These are phyloP conservation scores for Mortierella sp. DNA, from an alignment of 371 early-diverging fungal genomes.

Conservation along the genomic window DNA sequence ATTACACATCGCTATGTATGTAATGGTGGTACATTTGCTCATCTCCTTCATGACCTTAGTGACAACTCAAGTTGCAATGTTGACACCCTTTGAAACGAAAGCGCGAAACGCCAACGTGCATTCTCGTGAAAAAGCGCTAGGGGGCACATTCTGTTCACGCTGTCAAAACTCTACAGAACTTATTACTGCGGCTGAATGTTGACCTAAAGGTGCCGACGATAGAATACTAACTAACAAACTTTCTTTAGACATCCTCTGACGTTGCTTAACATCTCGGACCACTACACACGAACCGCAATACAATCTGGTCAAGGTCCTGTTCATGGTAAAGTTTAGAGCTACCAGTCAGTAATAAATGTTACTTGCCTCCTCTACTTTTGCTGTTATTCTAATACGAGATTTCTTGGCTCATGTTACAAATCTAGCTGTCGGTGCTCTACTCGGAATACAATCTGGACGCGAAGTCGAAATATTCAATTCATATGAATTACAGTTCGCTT, in stretches of 20 bases:
- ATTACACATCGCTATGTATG: slow-evolving; percentile 57
- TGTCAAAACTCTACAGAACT: too few relatives aligned
- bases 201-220: not conserved
- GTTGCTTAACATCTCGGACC: slow-evolving; percentile 89
- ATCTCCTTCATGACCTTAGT: not conserved
- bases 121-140: too few relatives aligned
- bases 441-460: slow-evolving; percentile 88
- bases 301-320: slow-evolving; percentile 63
- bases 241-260: slow-evolving; percentile 84
- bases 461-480: slow-evolving; percentile 88
- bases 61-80: not conserved
- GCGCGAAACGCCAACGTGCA: not conserved
- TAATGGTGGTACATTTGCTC: not conserved
- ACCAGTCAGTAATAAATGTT: not conserved
- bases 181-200: too few relatives aligned
- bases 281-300: slow-evolving; percentile 79
- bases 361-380: slow-evolving; percentile 1
- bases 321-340: slow-evolving; percentile 59
- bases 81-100: not conserved
- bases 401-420: too few relatives aligned
- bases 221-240: not conserved
- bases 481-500: slow-evolving; percentile 75
- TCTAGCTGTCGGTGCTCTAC: slow-evolving; percentile 80
- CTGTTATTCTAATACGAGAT: too few relatives aligned
- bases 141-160: too few relatives aligned